Evolutionary conservation across 2,329 filamentous ascomycete species (phyloP), one percentile per base, ranked within the genome.

Genomic region (Cercospora berteroae): DNA sequence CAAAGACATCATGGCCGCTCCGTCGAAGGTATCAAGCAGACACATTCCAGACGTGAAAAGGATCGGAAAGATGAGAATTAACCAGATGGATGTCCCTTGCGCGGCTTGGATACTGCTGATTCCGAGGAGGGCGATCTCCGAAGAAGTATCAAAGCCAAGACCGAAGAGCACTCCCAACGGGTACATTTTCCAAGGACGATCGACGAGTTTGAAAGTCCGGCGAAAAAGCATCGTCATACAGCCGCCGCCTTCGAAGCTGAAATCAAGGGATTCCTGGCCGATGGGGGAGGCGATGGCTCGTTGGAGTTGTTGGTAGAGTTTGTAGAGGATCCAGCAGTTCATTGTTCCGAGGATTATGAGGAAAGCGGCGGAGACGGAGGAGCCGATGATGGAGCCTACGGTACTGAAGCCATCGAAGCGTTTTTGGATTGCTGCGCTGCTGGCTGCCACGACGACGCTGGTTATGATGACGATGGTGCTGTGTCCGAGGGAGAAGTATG

Each of bases 41-140:
- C 94, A 97, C 95, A 99, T 98, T 67, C 93, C 95, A 0, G 91
- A 92, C 0, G 94, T 97, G 75, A 98, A 98, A 0, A 98, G 82
- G 1, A 94, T 79, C 0, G 95, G 95, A 67, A 97, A 97, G 61
- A 99, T 90, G 33, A 98, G 79, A 68, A 98, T 98, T 13, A 97
- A 82, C 95, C 95, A 99, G 67, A 98, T 90, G 33, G 89, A 92
- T 0, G 93, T 97, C 1, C 94, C 94, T 68, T 90, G 85, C 0
- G 93, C 89, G 0, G 91, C 94, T 74, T 97, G 91, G 1, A 99
- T 88, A 31, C 91, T 93, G 0, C 92, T 91, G 70, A 98, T 96
- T 0, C 94, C 95, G 0, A 99, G 81, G 7, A 99, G 85, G 0
- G 95, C 94, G 74, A 98, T 92, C 78, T 99, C 94, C 7, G 92